Evolutionary conservation across 805 yeast species (phyloP), one percentile per base, ranked within the genome.

Genomic region (Pichia paraexigua): DNA sequence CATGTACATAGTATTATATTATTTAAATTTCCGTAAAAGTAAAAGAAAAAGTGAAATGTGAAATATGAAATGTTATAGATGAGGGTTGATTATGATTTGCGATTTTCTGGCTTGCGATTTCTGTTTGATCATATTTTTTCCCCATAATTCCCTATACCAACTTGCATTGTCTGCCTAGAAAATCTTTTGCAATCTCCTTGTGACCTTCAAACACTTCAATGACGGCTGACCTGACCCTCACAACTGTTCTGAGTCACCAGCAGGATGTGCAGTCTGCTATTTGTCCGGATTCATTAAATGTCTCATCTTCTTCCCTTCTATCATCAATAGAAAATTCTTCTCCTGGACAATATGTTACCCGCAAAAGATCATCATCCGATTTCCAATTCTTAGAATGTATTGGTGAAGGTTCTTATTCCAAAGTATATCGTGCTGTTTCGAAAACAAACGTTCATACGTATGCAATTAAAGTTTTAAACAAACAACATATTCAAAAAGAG

Each of bases 391-490:
- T 96, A 11, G 82, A 87, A 18, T 82, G 85, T 43, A 78, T 94
- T 24, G 99, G 99, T 6, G 96, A 89, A 64, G 99, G 99, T 1
- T 89, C 97, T 9, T 94, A 92, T 64, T 91, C 98, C 12, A 88
- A 95, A 7, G 99, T 92, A 11, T 87, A 80, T 60, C 85, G 87
- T 52, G 99, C 96, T 0, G 72, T 85, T 6, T 97, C 92, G 55
- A 64, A 80, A 24, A 83, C 81, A 60, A 84, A 87, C 45, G 75
- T 81, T 63, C 78, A 83, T 53, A 82, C 89, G 9, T 94, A 82
- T 63, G 99, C 99, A 24, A 83, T 94, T 58, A 94, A 94, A 68
- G 86, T 94, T 2, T 80, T 95, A 18, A 89, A 94, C 43, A 94
- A 94, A 67, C 78, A 85, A 43, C 98, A 94, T 67, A 94, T 94